Evolutionary conservation across 768 basidiomycete genomes (phyloP).

Genomic region (Phanerochaete sordida): DNA sequence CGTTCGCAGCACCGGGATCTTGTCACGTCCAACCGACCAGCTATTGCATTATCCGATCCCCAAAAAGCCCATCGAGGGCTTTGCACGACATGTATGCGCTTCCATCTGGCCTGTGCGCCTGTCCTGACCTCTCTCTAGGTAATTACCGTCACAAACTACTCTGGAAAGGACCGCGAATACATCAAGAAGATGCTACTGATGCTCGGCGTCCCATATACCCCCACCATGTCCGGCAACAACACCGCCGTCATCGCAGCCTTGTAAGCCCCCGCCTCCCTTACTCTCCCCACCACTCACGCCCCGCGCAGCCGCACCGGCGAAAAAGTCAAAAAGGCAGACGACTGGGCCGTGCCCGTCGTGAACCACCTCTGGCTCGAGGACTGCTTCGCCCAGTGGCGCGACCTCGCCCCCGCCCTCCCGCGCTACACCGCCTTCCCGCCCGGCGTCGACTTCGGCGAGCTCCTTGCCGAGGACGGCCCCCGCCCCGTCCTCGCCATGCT

Average conservation of each 20-base stretch:
- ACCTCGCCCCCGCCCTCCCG: conserved; percentile 56
- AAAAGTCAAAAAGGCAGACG: conserved; percentile 70
- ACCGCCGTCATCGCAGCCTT: conserved; percentile 82
- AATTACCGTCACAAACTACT: conserved; percentile 87
- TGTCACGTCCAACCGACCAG: conserved; percentile 66
- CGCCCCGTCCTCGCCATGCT: conserved; percentile 7
- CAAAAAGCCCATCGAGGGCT: conserved; percentile 51
- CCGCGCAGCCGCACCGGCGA: conserved; percentile 19
- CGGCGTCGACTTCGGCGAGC: conserved; percentile 58
- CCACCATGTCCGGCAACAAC: conserved; percentile 74
- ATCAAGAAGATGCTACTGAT: conserved; percentile 74
- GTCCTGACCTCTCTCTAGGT: conserved; percentile 37
- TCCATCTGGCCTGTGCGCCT: background rate
- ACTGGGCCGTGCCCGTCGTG: conserved; percentile 83
- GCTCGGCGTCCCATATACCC: conserved; percentile 79
- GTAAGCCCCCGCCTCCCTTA: conserved; percentile 41
- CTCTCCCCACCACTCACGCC: background rate
- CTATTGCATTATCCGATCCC: conserved; percentile 86
- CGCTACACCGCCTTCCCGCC: conserved; percentile 70
- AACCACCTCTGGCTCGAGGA: conserved; percentile 94
- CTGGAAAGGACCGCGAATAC: conserved; percentile 83
- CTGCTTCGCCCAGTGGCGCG: conserved; percentile 78
- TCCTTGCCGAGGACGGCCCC: conserved; percentile 31
- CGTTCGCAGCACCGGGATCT: conserved; percentile 58
- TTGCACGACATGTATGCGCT: conserved; percentile 55